These are phyloP conservation scores for Thelonectria blattea DNA, from an alignment of 2,329 filamentous ascomycete species.

Conservation along the genomic window DNA sequence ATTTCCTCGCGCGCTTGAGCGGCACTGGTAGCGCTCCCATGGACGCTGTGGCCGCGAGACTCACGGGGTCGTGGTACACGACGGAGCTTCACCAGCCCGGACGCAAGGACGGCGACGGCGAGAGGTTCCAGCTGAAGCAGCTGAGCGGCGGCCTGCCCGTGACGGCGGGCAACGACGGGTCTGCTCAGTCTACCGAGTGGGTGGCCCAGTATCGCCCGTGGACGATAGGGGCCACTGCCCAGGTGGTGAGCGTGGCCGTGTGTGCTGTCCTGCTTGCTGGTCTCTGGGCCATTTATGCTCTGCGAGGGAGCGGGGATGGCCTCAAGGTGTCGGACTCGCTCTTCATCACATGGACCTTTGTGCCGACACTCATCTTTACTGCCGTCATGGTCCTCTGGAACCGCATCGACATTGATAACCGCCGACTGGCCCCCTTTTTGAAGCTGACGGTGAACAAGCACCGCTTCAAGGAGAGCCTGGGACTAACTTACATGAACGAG, in stretches of 20 bases:
- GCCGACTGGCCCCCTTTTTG: slow-evolving; percentile 36
- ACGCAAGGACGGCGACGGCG: slow-evolving; percentile 30
- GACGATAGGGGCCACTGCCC: slow-evolving; percentile 29
- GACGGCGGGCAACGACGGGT: slow-evolving; percentile 19
- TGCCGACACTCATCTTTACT: slow-evolving; percentile 36
- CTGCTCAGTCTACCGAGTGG: slow-evolving; percentile 17
- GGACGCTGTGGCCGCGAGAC: slow-evolving; percentile 28
- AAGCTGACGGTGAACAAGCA: slow-evolving; percentile 31
- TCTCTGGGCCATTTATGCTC: slow-evolving; percentile 31
- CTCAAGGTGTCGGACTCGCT: slow-evolving; percentile 26
- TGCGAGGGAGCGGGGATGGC: slow-evolving; percentile 28
- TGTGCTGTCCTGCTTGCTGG: slow-evolving; percentile 29
- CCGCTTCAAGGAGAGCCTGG: slow-evolving; percentile 35
- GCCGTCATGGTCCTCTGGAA: slow-evolving; percentile 30
- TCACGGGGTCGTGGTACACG: slow-evolving; percentile 40
- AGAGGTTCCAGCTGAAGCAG: slow-evolving; percentile 37
- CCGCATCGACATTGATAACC: slow-evolving; percentile 36
- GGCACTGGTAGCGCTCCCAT: slow-evolving; percentile 35
- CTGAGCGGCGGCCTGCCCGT: slow-evolving; percentile 29
- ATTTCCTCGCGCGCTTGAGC: slow-evolving; percentile 32
- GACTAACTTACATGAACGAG: slow-evolving; percentile 39
- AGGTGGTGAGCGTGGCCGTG: slow-evolving; percentile 21
- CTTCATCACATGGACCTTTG: slow-evolving; percentile 37
- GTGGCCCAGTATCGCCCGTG: slow-evolving; percentile 36
- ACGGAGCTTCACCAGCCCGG: slow-evolving; percentile 33